A percentile compares a stretch with the other conserved stretches of the same genome.
phyloP scores from a whole-genome alignment of 805 yeast genomes.

The Ogataea methanolica region DNA sequence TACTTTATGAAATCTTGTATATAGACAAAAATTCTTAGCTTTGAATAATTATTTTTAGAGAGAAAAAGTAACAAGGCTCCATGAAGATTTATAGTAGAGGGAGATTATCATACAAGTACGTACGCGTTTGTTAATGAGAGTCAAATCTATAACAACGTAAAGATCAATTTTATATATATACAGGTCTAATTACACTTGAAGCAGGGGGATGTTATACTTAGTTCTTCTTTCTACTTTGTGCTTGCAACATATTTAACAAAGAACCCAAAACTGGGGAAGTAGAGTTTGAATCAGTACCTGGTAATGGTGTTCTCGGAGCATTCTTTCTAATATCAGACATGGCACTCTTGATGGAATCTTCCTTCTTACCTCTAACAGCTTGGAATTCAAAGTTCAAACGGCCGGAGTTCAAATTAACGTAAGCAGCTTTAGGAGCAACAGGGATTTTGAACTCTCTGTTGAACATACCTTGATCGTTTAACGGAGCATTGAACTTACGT shows the following conservation, averaged over 20 bases:
- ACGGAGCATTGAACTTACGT: constrained; percentile 15
- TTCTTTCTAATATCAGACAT: constrained; percentile 12
- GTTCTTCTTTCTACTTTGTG: constrained; percentile 6
- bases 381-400: constrained; percentile 20
- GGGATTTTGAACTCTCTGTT: constrained; percentile 28
- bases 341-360: constrained; percentile 2
- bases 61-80: too few relatives aligned
- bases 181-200: too few relatives aligned
- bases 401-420: constrained; percentile 19
- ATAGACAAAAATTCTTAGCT: too few relatives aligned
- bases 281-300: constrained; percentile 5
- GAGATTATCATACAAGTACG: too few relatives aligned
- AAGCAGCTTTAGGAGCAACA: constrained; percentile 23
- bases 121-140: too few relatives aligned
- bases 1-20: background rate
- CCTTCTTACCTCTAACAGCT: constrained; percentile 17
- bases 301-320: constrained; percentile 19
- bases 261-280: constrained; percentile 12
- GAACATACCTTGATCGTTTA: constrained; percentile 21
- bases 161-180: background rate
- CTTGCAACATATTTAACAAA: constrained; percentile 18
- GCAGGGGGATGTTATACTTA: too few relatives aligned
- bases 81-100: too few relatives aligned
- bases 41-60: too few relatives aligned
- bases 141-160: background rate